Evolutionary conservation across 1,284 basidiomycete genomes (phyloP), one percentile per base, ranked within the genome.

Genomic region (Peniophora sp.): DNA sequence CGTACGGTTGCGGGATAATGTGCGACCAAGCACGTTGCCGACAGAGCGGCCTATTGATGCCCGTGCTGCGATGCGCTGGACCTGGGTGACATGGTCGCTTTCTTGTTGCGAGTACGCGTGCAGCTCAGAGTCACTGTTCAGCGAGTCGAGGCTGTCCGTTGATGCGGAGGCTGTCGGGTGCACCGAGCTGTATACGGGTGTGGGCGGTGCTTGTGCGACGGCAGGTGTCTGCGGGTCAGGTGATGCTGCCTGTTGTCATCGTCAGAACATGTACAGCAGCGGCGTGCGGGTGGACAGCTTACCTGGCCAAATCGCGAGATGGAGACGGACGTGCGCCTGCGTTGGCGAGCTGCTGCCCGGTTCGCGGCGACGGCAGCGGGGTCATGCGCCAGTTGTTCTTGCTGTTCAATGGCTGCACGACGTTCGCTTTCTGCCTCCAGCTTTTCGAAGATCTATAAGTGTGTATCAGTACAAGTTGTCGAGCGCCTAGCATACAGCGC

Each of bases 251-350:
- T 68, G 42, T 15, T 50, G 23, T 27, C 34, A 20, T 24, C 57
- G 22, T 58, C 47, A 49, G 34, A 47, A 14, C 11, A 42, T 27
- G 34, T 34, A 32, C 20, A 34, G 35, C 24, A 36, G 27, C 27
- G 41, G 27, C n/a, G 49, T 48, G 27, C 22, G 43, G 39, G 32
- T 48, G 47, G 42, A n/a, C 27, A 18, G 56, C 64, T 52, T 52
- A 80, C 79, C 69, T 79, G 72, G 24, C 79, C 79, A 54, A 79
- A 76, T 17, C 75, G 68, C 44, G 75, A 75, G 47, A 81, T 68
- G 3, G 76, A 78, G 41, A 81, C 69, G 47, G 72, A 75, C 14
- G 72, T 72, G 48, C 68, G 66, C 52, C 72, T 66, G 47, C 64
- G 68, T n/a, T 62, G 59, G 24, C 55, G 58, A 43, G 55, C 62